Percentiles rank a stretch among this genome's conserved stretches.
Evolutionary conservation across 768 basidiomycete genomes (phyloP).

Genomic region (Lactarius trivialis): DNA sequence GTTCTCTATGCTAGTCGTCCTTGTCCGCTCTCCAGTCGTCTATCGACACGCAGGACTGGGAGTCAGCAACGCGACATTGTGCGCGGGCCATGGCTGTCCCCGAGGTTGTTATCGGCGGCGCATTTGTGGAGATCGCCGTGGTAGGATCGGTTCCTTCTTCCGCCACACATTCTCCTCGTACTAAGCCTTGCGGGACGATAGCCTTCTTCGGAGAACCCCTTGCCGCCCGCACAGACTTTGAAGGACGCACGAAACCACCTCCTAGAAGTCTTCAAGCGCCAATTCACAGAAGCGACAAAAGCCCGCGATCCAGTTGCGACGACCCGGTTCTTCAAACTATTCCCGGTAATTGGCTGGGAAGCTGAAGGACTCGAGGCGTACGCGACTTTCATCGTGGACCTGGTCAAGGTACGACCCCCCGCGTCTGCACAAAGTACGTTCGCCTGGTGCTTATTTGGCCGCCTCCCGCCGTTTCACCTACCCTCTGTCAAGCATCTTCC

Average conservation of each 20-base stretch:
- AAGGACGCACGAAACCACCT: slow-evolving; percentile 67
- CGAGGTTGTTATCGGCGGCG: slow-evolving; percentile 65
- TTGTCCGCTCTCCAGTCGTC: slow-evolving; percentile 46
- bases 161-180: neutral
- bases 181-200: slow-evolving; percentile 30
- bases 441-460: slow-evolving; percentile 11
- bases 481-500: slow-evolving; percentile 61
- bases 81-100: slow-evolving; percentile 86
- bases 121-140: slow-evolving; percentile 82
- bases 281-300: slow-evolving; percentile 77
- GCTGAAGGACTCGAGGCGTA: slow-evolving; percentile 87
- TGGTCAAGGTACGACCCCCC: slow-evolving; percentile 74
- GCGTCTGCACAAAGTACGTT: slow-evolving; percentile 74
- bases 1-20: slow-evolving; percentile 52
- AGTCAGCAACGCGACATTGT: slow-evolving; percentile 87
- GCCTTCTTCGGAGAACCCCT: slow-evolving; percentile 86
- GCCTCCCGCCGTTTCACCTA: slow-evolving; percentile 7
- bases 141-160: slow-evolving; percentile 38
- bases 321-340: slow-evolving; percentile 93
- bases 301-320: slow-evolving; percentile 80
- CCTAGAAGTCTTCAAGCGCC: slow-evolving; percentile 66
- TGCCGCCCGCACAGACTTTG: slow-evolving; percentile 81
- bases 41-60: slow-evolving; percentile 89
- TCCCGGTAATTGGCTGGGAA: slow-evolving; percentile 94
- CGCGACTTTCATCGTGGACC: slow-evolving; percentile 85